Evolutionary conservation across 2,329 filamentous ascomycete genomes (phyloP).

Genomic region (Aureobasidium leucospermi): DNA sequence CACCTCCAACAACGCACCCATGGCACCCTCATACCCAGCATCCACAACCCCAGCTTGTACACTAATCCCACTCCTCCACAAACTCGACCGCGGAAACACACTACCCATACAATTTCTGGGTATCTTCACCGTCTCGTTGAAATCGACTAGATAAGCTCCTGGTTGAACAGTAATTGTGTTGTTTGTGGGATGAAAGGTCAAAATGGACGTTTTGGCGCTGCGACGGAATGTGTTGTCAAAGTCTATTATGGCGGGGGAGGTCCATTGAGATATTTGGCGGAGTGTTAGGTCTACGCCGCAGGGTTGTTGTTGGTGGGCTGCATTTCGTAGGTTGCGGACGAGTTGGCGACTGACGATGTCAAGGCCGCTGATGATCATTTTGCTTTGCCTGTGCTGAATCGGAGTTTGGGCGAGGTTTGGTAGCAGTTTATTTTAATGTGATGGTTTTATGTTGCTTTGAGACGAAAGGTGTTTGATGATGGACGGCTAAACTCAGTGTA

Average conservation of each 20-base stretch:
- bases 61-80: slow-evolving; percentile 34
- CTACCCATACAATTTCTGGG: slow-evolving; percentile 35
- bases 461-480: too few species aligned
- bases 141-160: slow-evolving; percentile 34
- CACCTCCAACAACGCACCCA: slow-evolving; percentile 32
- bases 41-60: slow-evolving; percentile 36
- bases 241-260: not conserved
- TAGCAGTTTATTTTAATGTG: not conserved
- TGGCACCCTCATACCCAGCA: slow-evolving; percentile 35
- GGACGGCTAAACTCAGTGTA: too few species aligned
- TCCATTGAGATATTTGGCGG: not conserved
- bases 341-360: not conserved
- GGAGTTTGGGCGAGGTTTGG: too few species aligned
- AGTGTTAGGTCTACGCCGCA: slow-evolving; percentile 4
- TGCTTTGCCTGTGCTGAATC: not conserved
- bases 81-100: slow-evolving; percentile 32
- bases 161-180: not conserved
- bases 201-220: not conserved
- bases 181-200: not conserved
- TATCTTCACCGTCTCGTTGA: slow-evolving; percentile 35
- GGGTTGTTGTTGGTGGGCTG: not conserved
- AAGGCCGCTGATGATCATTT: not conserved
- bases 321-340: not conserved
- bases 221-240: not conserved
- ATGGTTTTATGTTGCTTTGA: too few species aligned